Conservation (phyloP, 2,329 filamentous ascomycete species). For the Botrytis aclada region DNA sequence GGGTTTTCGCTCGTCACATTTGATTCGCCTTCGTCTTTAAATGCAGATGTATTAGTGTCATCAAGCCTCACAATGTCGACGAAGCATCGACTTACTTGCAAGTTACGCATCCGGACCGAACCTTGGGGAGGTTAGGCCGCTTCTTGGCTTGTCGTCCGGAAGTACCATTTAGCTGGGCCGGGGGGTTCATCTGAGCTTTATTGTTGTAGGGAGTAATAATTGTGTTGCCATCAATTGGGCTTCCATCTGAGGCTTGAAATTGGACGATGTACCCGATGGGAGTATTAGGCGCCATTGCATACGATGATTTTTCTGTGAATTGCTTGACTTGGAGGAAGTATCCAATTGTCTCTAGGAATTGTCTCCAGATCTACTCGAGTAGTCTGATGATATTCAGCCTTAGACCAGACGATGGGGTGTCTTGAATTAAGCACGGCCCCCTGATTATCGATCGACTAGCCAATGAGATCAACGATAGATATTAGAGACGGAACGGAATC, state of each 20-base stretch:
- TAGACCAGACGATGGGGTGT: neutral
- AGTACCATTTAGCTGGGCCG: neutral
- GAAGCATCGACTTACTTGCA: conserved; percentile 20
- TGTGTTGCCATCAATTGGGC: neutral
- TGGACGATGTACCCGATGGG: conserved; percentile 10
- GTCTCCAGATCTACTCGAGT: neutral
- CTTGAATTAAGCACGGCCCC: neutral
- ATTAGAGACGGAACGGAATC: neutral
- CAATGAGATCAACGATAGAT: neutral
- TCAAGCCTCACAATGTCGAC: neutral
- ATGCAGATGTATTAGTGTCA: conserved; percentile 1
- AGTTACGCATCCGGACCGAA: conserved; percentile 17
- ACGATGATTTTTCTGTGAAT: neutral
- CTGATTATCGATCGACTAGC: neutral
- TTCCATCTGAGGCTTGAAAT: neutral
- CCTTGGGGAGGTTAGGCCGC: conserved; percentile 13
- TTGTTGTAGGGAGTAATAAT: neutral
- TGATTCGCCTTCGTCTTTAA: conserved; percentile 15
- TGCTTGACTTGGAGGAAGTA: neutral
- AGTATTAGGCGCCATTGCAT: neutral
- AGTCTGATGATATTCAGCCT: neutral
- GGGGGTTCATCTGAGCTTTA: neutral
- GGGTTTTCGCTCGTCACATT: conserved; percentile 19
- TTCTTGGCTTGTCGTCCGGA: conserved; percentile 11
- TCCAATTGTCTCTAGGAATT: neutral